Evolutionary conservation across 495 filamentous ascomycete genomes (phyloP).

Genomic region (Rhypophila decipiens): DNA sequence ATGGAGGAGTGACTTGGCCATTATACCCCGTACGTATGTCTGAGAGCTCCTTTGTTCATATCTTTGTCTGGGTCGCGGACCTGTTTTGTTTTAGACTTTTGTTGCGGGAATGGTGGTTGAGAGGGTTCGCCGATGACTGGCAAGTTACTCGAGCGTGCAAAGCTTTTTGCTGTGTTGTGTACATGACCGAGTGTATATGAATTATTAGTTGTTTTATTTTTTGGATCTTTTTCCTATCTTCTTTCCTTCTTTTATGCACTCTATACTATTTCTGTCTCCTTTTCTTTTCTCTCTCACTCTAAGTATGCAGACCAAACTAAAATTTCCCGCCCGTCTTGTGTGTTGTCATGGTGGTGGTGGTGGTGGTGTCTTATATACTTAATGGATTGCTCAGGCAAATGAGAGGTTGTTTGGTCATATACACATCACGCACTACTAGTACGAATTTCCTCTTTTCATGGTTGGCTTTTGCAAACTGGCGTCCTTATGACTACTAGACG

Average conservation of each 20-base stretch:
- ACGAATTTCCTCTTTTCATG: not conserved
- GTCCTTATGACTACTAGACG: not conserved
- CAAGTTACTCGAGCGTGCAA: too few species aligned
- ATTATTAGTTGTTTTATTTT: not conserved
- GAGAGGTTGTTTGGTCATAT: not conserved
- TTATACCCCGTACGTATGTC: too few species aligned
- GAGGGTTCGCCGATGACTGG: too few species aligned
- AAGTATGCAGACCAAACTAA: too few species aligned
- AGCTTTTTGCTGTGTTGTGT: not conserved
- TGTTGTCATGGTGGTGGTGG: too few species aligned
- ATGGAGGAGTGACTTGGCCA: too few species aligned
- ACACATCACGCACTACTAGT: not conserved
- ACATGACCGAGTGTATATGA: constrained; percentile 1
- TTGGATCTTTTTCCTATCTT: not conserved
- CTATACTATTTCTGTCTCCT: not conserved
- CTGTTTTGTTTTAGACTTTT: too few species aligned
- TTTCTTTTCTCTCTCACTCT: not conserved
- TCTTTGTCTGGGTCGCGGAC: too few species aligned
- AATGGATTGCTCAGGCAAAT: not conserved
- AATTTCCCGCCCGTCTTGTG: not conserved
- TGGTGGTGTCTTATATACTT: not conserved
- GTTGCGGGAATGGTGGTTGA: too few species aligned
- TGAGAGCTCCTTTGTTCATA: too few species aligned
- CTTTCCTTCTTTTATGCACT: not conserved
- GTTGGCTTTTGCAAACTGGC: not conserved